These are phyloP conservation scores for Lagenidium sp. DNA, from an alignment of 352 stramenopile species.

Conservation along the genomic window DNA sequence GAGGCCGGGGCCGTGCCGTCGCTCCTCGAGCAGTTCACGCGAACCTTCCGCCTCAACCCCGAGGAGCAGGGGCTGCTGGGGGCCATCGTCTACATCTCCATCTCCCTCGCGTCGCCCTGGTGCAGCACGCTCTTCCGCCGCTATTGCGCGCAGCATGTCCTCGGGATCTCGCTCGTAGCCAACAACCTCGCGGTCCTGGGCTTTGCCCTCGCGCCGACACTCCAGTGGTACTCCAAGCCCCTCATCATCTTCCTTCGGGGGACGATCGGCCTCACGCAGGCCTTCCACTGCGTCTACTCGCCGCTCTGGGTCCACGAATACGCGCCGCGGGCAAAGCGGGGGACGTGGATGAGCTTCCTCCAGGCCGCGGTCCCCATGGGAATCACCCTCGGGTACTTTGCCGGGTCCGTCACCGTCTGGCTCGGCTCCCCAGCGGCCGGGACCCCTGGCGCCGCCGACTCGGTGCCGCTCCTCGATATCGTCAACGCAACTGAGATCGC, in stretches of 20 bases:
- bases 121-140: conserved; percentile 77
- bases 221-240: conserved; percentile 56
- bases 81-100: conserved; percentile 77
- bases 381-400: conserved; percentile 75
- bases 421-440: conserved; percentile 8
- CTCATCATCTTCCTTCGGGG: conserved; percentile 66
- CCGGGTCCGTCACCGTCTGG: conserved; percentile 69
- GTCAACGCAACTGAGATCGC: conserved; percentile 12
- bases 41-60: conserved; percentile 63
- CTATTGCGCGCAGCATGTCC: conserved; percentile 53
- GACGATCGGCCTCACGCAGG: conserved; percentile 68
- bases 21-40: conserved; percentile 74
- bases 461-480: conserved; percentile 10
- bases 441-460: conserved; percentile 7
- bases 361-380: conserved; percentile 64
- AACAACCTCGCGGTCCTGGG: conserved; percentile 74
- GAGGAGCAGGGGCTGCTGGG: conserved; percentile 77
- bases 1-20: conserved; percentile 79
- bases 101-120: conserved; percentile 70
- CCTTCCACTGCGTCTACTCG: conserved; percentile 80
- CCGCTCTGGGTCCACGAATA: conserved; percentile 86
- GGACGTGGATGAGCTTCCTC: conserved; percentile 81
- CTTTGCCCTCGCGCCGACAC: conserved; percentile 58
- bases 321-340: conserved; percentile 51
- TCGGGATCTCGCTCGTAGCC: conserved; percentile 56